Base-by-base conservation (phyloP, 305 asterid genomes). In the Monarda citriodora region DNA sequence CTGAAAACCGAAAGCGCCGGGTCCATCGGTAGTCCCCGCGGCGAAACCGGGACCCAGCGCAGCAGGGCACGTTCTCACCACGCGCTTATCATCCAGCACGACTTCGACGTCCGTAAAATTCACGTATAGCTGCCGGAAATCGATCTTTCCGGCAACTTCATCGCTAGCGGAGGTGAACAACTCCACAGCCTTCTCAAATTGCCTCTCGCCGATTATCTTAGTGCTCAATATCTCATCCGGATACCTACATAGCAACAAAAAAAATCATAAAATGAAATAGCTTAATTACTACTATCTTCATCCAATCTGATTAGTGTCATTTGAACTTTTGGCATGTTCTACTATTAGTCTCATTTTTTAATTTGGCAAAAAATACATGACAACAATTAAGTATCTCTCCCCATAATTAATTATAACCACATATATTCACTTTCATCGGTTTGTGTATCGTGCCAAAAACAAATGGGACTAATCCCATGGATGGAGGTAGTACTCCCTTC, bases 21-120 rank as follows among this genome's bases (percentile, higher is more conserved):
- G 92, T 6, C 88, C 92, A 44, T 81, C 86, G 6, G 88, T 84
- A 15, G 92, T 84, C 49, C 92, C 88, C 2, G 88, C 88, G 1
- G 88, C 88, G 59, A 81, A 84, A 13, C 82, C 92, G 2, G 76
- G 77, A 18, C 88, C 92, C 12, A 84, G 72, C 0, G 92, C 88
- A 8, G 88, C 92, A 5, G 86, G 88, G 69, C 92, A 84, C 14
- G 88, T 84, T 53, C 69, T 67, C 42, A 77, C 92, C 5, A 70
- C 72, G 58, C 54, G 50, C n/a, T 79, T 75, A 25, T 79, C 82
- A 16, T 68, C 76, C 38, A 81, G 46, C 20, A 66, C 68, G 22
- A 84, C 86, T 18, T 81, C 68, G 58, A 81, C 66, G 21, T 74
- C 72, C 0, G 88, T 77, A 12, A 84, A 70, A 50, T 81, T 77